Conservation (phyloP, 2,329 filamentous ascomycete genomes). For the Ophiostoma sp. region DNA sequence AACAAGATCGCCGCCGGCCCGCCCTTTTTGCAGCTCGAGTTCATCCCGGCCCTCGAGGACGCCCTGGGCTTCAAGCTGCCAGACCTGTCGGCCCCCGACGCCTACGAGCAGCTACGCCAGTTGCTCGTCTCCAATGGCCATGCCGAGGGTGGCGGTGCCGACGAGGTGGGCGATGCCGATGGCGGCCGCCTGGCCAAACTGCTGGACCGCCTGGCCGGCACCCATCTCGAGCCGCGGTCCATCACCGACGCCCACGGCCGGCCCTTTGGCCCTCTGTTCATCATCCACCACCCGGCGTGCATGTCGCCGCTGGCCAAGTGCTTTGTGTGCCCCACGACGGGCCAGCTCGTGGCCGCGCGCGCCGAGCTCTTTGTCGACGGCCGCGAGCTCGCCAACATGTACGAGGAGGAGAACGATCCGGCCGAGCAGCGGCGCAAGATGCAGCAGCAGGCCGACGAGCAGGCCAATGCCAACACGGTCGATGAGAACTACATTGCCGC, state of each 20-base stretch:
- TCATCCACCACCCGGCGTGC: constrained; percentile 81
- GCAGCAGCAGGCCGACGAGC: constrained; percentile 46
- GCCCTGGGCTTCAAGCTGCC: constrained; percentile 62
- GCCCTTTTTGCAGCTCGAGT: constrained; percentile 67
- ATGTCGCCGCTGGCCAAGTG: constrained; percentile 91
- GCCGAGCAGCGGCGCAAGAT: constrained; percentile 83
- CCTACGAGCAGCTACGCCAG: constrained; percentile 53
- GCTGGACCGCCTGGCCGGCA: constrained; percentile 72
- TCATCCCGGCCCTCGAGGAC: constrained; percentile 72
- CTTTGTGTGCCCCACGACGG: constrained; percentile 61
- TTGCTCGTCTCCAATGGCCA: constrained; percentile 36
- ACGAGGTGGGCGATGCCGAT: constrained; percentile 57
- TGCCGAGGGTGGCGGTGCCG: constrained; percentile 49
- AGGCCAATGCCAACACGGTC: constrained; percentile 43
- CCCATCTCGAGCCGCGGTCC: constrained; percentile 66
- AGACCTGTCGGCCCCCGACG: constrained; percentile 51
- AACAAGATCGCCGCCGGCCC: constrained; percentile 19
- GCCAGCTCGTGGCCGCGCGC: constrained; percentile 71
- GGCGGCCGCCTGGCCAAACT: constrained; percentile 58
- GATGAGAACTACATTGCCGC: constrained; percentile 83
- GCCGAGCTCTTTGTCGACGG: constrained; percentile 79
- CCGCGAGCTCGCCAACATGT: constrained; percentile 88
- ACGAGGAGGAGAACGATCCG: constrained; percentile 96
- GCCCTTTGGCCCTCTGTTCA: constrained; percentile 62
- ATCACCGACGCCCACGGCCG: constrained; percentile 48